These are phyloP conservation scores for Hygrophoropsis aurantiaca DNA, from an alignment of 768 basidiomycete genomes.

Conservation along the genomic window DNA sequence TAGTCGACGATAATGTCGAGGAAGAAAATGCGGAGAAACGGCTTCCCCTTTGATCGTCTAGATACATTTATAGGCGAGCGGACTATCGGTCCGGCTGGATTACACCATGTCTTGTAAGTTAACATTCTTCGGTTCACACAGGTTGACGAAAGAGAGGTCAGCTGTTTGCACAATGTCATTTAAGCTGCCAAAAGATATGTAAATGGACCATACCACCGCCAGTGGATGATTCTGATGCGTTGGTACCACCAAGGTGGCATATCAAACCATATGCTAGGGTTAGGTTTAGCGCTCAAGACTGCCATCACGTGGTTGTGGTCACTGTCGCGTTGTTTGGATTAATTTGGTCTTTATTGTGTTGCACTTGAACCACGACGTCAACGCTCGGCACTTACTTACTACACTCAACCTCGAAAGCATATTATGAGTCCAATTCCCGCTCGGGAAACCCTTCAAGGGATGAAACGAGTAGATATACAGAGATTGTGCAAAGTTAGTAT, in stretches of 20 bases:
- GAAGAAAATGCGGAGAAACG: slow-evolving; percentile 3
- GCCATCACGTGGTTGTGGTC: slow-evolving; percentile 34
- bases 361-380: slow-evolving; percentile 42
- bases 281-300: slow-evolving; percentile 2
- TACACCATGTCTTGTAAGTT: too few relatives aligned
- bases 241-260: too few relatives aligned
- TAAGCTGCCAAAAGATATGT: too few relatives aligned
- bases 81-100: slow-evolving; percentile 4
- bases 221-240: too few relatives aligned
- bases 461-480: slow-evolving; percentile 59
- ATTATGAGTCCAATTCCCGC: slow-evolving; percentile 42
- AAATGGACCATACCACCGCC: too few relatives aligned
- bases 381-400: slow-evolving; percentile 10
- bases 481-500: slow-evolving; percentile 55
- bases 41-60: background rate
- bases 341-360: slow-evolving; percentile 37
- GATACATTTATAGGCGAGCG: slow-evolving; percentile 2
- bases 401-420: slow-evolving; percentile 5
- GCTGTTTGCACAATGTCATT: too few relatives aligned
- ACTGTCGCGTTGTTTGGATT: slow-evolving; percentile 53
- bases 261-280: slow-evolving; percentile 4
- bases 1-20: background rate
- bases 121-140: too few relatives aligned
- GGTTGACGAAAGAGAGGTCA: too few relatives aligned
- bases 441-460: slow-evolving; percentile 48